A percentile compares a stretch with the other conserved stretches of the same genome.
Conservation (phyloP, 2,329 filamentous ascomycete species). For the Ambrosiella xylebori region DNA sequence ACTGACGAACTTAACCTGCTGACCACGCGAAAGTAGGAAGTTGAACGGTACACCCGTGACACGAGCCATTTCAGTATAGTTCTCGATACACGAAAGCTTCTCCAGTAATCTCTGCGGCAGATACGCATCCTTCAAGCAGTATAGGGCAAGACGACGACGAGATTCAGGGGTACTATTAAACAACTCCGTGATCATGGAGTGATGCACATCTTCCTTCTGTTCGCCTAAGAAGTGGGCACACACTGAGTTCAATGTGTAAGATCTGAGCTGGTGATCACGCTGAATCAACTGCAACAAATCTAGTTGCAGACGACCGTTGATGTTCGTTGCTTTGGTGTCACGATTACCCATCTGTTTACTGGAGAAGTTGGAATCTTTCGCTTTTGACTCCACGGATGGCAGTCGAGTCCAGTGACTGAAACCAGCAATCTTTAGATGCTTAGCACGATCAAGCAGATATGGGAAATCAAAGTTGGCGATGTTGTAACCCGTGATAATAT, state of each 20-base stretch:
- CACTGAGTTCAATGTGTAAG: conserved; percentile 94
- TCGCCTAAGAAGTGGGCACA: conserved; percentile 88
- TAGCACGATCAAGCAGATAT: conserved; percentile 78
- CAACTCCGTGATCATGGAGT: conserved; percentile 97
- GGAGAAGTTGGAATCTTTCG: conserved; percentile 71
- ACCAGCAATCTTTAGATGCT: conserved; percentile 56
- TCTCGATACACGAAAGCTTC: conserved; percentile 94
- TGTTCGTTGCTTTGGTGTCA: conserved; percentile 87
- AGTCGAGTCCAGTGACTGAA: conserved; percentile 85
- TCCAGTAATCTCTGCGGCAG: conserved; percentile 88
- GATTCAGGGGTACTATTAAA: conserved; percentile 95
- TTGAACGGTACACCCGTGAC: conserved; percentile 98
- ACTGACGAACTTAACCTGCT: conserved; percentile 95
- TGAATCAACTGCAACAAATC: conserved; percentile 92
- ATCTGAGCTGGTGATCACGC: conserved; percentile 83
- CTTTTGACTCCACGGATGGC: conserved; percentile 49
- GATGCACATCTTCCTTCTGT: conserved; percentile 96
- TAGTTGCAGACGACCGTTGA: conserved; percentile 79
- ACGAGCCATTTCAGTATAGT: conserved; percentile 98
- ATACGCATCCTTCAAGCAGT: conserved; percentile 95
- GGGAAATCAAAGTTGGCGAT: conserved; percentile 98
- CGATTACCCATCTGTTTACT: conserved; percentile 98
- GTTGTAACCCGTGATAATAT: conserved; percentile 98
- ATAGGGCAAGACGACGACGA: conserved; percentile 73
- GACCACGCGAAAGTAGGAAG: conserved; percentile 74